phyloP scores from a whole-genome alignment of 2,329 filamentous ascomycete species.

The Claviceps quebecensis region DNA sequence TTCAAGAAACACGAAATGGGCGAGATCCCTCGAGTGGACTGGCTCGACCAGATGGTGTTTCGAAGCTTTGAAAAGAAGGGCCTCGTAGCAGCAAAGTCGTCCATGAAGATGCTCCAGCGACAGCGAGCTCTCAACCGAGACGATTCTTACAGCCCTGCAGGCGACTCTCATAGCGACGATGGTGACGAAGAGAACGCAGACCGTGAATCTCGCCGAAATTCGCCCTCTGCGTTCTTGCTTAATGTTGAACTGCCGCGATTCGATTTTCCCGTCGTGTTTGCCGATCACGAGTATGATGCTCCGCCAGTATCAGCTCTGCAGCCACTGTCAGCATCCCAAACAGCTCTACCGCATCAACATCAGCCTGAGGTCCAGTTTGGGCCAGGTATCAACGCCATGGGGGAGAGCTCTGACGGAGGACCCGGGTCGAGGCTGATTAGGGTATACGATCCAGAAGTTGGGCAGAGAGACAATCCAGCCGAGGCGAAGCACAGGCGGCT shows the following conservation, averaged over 20 bases:
- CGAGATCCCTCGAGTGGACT: constrained; percentile 82
- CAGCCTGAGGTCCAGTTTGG: constrained; percentile 82
- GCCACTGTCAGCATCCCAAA: constrained; percentile 40
- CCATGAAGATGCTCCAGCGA: constrained; percentile 43
- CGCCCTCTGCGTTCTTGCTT: constrained; percentile 57
- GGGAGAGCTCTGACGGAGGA: constrained; percentile 32
- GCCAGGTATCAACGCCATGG: constrained; percentile 67
- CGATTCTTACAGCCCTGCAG: constrained; percentile 14
- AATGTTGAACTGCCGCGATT: constrained; percentile 89
- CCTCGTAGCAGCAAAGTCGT: constrained; percentile 47
- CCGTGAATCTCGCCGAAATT: constrained; percentile 16
- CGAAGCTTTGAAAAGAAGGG: constrained; percentile 72
- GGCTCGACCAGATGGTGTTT: constrained; percentile 92
- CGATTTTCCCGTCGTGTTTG: constrained; percentile 90
- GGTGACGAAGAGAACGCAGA: constrained; percentile 7
- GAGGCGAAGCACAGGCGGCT: constrained; percentile 89
- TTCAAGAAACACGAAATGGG: constrained; percentile 99
- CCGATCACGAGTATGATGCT: constrained; percentile 80
- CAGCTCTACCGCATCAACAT: constrained; percentile 61
- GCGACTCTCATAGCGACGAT: constrained; percentile 17
- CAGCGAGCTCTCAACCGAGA: constrained; percentile 27
- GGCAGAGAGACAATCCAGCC: constrained; percentile 78
- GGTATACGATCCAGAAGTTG: constrained; percentile 89
- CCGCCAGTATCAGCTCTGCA: constrained; percentile 68
- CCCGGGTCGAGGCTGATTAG: constrained; percentile 53